phyloP scores from a whole-genome alignment of 495 filamentous ascomycete genomes.

The Tuber umbilicatum region DNA sequence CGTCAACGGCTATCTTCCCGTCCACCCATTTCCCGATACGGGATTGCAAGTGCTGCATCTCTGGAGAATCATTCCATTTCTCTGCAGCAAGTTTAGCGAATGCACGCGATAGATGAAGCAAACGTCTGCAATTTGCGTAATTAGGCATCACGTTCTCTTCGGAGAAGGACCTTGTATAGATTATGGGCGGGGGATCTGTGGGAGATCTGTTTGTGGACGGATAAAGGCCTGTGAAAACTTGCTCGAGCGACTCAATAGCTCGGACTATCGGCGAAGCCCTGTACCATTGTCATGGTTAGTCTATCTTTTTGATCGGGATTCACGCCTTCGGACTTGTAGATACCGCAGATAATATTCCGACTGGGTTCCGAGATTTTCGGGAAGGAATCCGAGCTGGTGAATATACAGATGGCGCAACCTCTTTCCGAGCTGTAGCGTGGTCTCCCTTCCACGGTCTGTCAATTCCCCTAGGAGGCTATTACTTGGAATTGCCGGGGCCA shows the following conservation, averaged over 20 bases:
- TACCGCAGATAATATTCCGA: constrained; percentile 67
- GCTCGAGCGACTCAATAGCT: constrained; percentile 80
- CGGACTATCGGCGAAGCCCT: constrained; percentile 70
- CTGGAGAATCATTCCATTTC: constrained; percentile 71
- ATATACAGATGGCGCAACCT: constrained; percentile 80
- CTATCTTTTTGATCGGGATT: neutral
- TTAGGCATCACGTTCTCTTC: constrained; percentile 95
- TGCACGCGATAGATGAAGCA: constrained; percentile 67
- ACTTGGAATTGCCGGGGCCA: constrained; percentile 19
- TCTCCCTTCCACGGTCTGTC: constrained; percentile 78
- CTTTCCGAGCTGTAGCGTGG: constrained; percentile 71
- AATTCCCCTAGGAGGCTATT: constrained; percentile 67
- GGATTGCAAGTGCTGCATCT: constrained; percentile 78
- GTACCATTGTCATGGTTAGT: constrained; percentile 4
- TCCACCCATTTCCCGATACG: constrained; percentile 76
- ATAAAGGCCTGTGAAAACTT: constrained; percentile 85
- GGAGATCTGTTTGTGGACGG: constrained; percentile 58
- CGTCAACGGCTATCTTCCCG: constrained; percentile 71
- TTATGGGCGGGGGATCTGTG: constrained; percentile 10
- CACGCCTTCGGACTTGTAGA: neutral
- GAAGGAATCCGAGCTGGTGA: constrained; percentile 79
- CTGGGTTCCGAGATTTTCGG: constrained; percentile 51
- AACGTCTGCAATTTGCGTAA: constrained; percentile 74
- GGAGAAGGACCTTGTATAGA: constrained; percentile 47
- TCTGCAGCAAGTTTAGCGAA: constrained; percentile 77